Base-by-base conservation (phyloP, 2,329 filamentous ascomycete genomes). In the Endoconidiophora laricicola region DNA sequence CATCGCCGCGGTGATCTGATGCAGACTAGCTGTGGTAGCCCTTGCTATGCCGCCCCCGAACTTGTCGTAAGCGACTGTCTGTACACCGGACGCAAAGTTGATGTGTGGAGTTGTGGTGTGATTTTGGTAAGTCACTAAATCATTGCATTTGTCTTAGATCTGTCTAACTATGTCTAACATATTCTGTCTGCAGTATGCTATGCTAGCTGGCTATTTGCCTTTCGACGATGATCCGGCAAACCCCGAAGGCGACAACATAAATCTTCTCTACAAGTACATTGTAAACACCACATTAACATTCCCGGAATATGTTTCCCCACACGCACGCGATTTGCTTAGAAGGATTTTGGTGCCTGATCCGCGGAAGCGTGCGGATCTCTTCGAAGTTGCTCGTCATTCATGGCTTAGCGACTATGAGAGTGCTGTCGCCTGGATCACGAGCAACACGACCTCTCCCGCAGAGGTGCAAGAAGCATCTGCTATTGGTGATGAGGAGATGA, bases 201-300 rank as follows among this genome's bases (percentile, higher is more conserved):
- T 98, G 91, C 73, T 98, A 59, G 91, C 91, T 38, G 91, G 91
- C 41, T 98, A 98, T 64, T 73, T 98, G 10, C 91, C 91, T 2
- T 98, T 98, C 60, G 91, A 98, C 59, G 91, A 98, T 62, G 91
- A 98, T 60, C 91, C 91, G 55, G 91, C 88, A 43, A 98, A 98
- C 61, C 91, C 91, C 2, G 91, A 98, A 66, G 91, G 91, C 57
- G 91, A 98, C 64, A 98, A 98, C 63, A 98, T 98, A 69, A 98
- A 98, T 63, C 74, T 98, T 9, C 72, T 98, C 24, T 98, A 98
- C 74, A 96, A 96, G 69, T 98, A 98, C 67, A 98, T 98, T 58
- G 90, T 95, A 53, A 93, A 86, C 50, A 98, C 91, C 1, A 88
- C 90, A 36, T 76, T 98, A 40, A 96, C 90, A 3, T 98, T 98